Evolutionary conservation across 129 eudicot species (phyloP).

Genomic region (Logfia minima): DNA sequence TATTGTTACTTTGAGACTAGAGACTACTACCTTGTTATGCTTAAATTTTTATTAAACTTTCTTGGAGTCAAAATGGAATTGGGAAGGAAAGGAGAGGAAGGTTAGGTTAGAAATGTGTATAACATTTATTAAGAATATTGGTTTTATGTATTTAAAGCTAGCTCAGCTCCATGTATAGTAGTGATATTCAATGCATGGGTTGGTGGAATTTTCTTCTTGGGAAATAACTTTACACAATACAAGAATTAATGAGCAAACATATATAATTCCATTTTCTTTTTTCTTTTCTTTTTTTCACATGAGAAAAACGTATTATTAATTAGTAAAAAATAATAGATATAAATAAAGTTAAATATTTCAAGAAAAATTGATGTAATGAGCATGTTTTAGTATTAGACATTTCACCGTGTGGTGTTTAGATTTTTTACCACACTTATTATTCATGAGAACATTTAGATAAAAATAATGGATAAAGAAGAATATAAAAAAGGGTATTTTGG

Average conservation of each 20-base stretch:
- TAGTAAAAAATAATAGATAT: background rate
- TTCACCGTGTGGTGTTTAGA: background rate
- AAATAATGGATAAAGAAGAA: background rate
- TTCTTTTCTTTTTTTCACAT: background rate
- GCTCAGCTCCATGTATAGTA: slow-evolving; percentile 20
- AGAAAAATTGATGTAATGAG: background rate
- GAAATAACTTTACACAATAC: slow-evolving; percentile 24
- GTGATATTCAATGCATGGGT: slow-evolving; percentile 35
- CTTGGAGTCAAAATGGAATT: slow-evolving; percentile 15
- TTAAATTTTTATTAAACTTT: no score
- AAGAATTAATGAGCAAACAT: slow-evolving; percentile 24
- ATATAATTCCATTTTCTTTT: background rate
- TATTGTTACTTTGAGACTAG: slow-evolving; percentile 1
- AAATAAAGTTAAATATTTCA: no score
- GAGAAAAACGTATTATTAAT: background rate
- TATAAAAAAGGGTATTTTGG: slow-evolving; percentile 1
- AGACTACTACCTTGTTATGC: background rate
- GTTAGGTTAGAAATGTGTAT: slow-evolving; percentile 17
- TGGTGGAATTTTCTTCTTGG: slow-evolving; percentile 39
- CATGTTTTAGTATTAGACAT: background rate
- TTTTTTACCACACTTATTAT: background rate
- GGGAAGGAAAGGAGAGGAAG: slow-evolving; percentile 10
- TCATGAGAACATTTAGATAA: background rate
- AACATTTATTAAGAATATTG: slow-evolving; percentile 14
- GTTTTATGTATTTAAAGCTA: slow-evolving; percentile 26